A percentile compares a stretch with the other conserved stretches of the same genome.
Conservation (phyloP, 2,329 filamentous ascomycete species). For the Pyrenochaeta sp. region DNA sequence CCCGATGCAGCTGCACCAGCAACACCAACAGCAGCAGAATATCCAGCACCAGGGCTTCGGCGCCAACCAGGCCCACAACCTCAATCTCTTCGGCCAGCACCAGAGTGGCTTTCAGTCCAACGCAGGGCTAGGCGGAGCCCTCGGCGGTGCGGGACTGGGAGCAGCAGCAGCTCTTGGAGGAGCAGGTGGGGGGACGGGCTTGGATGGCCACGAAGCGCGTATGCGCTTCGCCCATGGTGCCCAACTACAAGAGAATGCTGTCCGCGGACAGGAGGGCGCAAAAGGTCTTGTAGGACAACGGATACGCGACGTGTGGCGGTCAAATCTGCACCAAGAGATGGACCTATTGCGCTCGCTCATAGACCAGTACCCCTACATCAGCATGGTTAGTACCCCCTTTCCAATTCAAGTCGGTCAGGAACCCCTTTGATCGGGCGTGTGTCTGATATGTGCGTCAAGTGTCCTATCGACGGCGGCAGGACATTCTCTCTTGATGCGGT, state of each 20-base stretch:
- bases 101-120: conserved; percentile 57
- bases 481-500: conserved; percentile 10
- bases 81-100: conserved; percentile 61
- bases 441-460: conserved; percentile 22
- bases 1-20: conserved; percentile 36
- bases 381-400: conserved; percentile 75
- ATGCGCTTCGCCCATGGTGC: conserved; percentile 85
- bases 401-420: conserved; percentile 5
- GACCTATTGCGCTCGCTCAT: conserved; percentile 80
- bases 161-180: conserved; percentile 63
- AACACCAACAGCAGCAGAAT: conserved; percentile 55
- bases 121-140: conserved; percentile 62
- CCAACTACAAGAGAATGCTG: conserved; percentile 59
- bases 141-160: conserved; percentile 64
- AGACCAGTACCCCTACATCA: conserved; percentile 93
- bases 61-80: conserved; percentile 66
- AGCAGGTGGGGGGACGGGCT: conserved; percentile 67
- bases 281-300: conserved; percentile 70
- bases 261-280: conserved; percentile 63
- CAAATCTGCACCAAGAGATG: conserved; percentile 93
- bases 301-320: conserved; percentile 96
- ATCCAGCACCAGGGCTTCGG: conserved; percentile 75
- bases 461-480: conserved; percentile 11
- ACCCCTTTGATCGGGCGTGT: conserved; percentile 5
- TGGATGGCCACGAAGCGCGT: conserved; percentile 86